Evolutionary conservation across 139 green algal species (phyloP), one percentile per base, ranked within the genome.

Genomic region (Desmodesmus armatus): DNA sequence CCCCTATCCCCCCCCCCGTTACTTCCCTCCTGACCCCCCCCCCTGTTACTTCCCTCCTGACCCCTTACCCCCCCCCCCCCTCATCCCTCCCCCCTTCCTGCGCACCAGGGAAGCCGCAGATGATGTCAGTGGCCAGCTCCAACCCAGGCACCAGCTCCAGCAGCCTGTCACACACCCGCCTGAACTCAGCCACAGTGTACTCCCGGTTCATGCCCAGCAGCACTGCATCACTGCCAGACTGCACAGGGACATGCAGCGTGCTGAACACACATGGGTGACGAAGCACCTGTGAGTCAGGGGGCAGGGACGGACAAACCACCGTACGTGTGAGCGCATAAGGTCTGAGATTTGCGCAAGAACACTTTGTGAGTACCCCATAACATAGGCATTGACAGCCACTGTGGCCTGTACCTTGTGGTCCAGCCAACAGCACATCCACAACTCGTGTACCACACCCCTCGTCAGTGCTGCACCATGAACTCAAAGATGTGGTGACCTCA

Each of bases 101-200:
- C 82, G 3, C 78, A 71, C 88, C 88, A 35, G 89, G 88, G 73
- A 93, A 95, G 31, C 93, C 93, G 27, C 88, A 94, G 80, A 99
- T 99, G 92, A 99, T 96, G 88, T 99, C 96, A 19, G 96, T 99
- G n/a, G 96, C 96, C 13, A 99, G 89, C 78, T 97, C 83, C 85
- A 98, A 63, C 3, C 81, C 92, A 1, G 94, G 94, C 63, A 98
- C 94, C 0, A 49, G 19, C 27, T 51, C 65, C 78, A 94, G 79
- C 85, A 98, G 91, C 23, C 89, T 94, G 87, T 98, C 96, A 35
- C 75, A 87, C 53, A 98, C 94, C 15, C 49, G 81, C 63, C 91
- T 66, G 81, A 97, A 97, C 83, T 98, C 89, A 80, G 82, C 92
- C 23, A 91, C 76, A 3, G 91, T 98, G 93, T 98, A 99, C 87